Percentiles rank a stretch among this genome's conserved stretches.
Evolutionary conservation across 306 rosid genomes (phyloP).

Genomic region (Pachyrhizus erosus): DNA sequence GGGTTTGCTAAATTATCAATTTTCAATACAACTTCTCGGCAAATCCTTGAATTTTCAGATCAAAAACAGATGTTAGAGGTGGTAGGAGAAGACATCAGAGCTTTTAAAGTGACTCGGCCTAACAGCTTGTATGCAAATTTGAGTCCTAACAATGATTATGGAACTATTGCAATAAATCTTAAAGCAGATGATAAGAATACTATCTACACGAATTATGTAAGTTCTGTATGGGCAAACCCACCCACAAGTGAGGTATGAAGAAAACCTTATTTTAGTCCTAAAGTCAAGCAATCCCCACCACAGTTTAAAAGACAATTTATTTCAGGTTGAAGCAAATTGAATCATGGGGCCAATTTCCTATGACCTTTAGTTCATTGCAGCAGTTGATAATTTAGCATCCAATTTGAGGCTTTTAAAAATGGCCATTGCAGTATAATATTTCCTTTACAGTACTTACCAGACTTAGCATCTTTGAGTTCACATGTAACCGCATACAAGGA

Average conservation of each 20-base stretch:
- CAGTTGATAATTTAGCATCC: slow-evolving; percentile 10
- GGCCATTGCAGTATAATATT: neutral
- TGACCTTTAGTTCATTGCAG: neutral
- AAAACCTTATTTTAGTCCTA: neutral
- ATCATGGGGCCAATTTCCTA: neutral
- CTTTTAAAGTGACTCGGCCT: neutral
- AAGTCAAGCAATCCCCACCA: neutral
- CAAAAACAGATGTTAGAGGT: neutral
- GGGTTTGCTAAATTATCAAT: neutral
- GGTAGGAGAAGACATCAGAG: neutral
- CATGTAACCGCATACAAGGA: neutral
- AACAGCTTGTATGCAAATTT: neutral
- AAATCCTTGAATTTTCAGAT: neutral
- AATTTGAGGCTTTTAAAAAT: neutral
- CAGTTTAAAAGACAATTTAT: neutral
- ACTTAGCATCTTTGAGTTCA: neutral
- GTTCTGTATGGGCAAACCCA: neutral
- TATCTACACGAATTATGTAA: neutral
- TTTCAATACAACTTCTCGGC: neutral
- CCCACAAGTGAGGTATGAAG: neutral
- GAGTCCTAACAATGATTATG: neutral
- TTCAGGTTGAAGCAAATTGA: neutral
- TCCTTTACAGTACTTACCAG: neutral
- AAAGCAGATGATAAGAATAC: neutral
- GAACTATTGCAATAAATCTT: neutral